Conservation (phyloP, 345 rosid genomes). For the Garcia nutans region DNA sequence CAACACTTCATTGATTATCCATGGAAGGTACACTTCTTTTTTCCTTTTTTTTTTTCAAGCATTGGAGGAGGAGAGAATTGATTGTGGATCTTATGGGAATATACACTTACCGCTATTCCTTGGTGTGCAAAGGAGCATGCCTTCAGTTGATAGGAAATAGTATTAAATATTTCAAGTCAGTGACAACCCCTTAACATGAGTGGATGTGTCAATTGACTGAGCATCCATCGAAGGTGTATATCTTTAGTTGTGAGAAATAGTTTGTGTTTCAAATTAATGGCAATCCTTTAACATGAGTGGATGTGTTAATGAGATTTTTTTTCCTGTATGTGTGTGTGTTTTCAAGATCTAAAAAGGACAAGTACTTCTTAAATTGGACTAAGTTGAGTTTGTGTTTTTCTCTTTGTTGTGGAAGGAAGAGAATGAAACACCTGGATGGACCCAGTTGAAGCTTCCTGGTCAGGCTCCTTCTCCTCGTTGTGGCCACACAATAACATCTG, state of each 20-base stretch:
- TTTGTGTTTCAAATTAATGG: background rate
- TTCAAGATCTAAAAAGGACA: background rate
- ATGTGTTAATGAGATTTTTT: background rate
- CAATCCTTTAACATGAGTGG: background rate
- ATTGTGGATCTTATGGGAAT: too few species aligned
- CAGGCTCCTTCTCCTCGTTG: slow-evolving; percentile 94
- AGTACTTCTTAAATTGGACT: background rate
- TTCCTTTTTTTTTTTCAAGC: too few species aligned
- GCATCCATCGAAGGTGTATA: too few species aligned
- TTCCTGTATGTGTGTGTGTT: background rate
- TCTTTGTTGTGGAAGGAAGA: slow-evolving; percentile 85
- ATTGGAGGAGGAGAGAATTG: too few species aligned
- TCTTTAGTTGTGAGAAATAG: too few species aligned
- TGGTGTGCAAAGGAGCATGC: too few species aligned
- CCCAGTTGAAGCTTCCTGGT: slow-evolving; percentile 98
- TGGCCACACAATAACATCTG: slow-evolving; percentile 89
- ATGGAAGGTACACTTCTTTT: too few species aligned
- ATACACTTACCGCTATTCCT: background rate
- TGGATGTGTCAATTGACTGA: background rate
- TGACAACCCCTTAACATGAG: background rate
- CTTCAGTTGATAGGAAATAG: too few species aligned
- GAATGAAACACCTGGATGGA: slow-evolving; percentile 96
- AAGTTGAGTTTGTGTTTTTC: slow-evolving; percentile 19
- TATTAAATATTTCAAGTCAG: background rate
- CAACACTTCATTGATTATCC: too few species aligned